Evolutionary conservation across 345 rosid genomes (phyloP), one percentile per base, ranked within the genome.

Genomic region (Psidium guajava): DNA sequence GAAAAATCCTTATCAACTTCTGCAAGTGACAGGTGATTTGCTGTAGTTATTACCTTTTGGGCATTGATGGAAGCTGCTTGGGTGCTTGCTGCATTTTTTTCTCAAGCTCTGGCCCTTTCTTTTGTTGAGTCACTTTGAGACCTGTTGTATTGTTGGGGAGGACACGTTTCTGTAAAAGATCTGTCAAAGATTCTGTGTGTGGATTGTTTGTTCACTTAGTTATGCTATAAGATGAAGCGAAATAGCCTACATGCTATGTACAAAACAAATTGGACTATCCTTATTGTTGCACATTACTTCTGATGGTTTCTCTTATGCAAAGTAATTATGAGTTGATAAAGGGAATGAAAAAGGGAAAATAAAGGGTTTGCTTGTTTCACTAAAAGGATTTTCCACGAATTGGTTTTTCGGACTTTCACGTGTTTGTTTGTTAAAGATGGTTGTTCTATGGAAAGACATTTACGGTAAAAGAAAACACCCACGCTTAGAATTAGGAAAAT

Each of bases 21-120:
- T 93, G 88, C 95, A 91, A 86, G 98, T 96, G 56, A 91, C 90
- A 85, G 98, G 98, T 94, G 90, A 88, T 54, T 75, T 86, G 58
- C 44, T 58, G n/a, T 44, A 54, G 27, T 59, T 11, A 49, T 64
- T 44, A 59, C 20, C 52, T 18, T 47, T 83, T 32, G 55, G 53
- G 74, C 52, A 69, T 18, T 69, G 47, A 9, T 32, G 20, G 44
- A 69, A 69, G 44, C 24, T 69, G 47, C 77, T 1, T 32, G 77
- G 77, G 24, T 69, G 24, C 24, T 69, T 32, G 24, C 77, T 69
- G 47, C 44, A 8, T 69, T 69, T 69, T 69, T 69, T 64, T 8
- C 22, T 32, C 13, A 69, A 69, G 77, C 47, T 69, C 77, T 32
- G 77, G 77, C 47, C 44, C 44, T 8, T 64, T 64, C 12, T 16